Percentiles rank a stretch among this genome's conserved stretches.
Conservation (phyloP, 768 basidiomycete species). For the Leccinum ochraceum region DNA sequence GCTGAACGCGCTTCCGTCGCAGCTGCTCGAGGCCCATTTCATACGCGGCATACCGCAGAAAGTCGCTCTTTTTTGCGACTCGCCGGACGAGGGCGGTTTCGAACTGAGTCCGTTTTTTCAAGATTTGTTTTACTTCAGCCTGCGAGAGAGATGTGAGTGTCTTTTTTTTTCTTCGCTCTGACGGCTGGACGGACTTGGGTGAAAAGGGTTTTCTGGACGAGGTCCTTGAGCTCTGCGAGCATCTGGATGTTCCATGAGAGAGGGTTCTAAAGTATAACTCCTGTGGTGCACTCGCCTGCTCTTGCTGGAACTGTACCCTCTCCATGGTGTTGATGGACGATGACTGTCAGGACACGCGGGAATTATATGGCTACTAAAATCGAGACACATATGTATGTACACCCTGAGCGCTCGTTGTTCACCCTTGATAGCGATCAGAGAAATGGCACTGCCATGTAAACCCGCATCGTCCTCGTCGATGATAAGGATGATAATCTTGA, state of each 20-base stretch:
- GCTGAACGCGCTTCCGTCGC: constrained; percentile 69
- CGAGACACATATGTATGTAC: not conserved
- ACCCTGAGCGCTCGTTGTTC: not conserved
- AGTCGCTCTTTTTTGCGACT: constrained; percentile 84
- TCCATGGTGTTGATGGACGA: constrained; percentile 60
- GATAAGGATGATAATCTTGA: constrained; percentile 12
- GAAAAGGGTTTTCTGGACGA: constrained; percentile 83
- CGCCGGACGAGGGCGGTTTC: constrained; percentile 84
- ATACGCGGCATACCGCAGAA: constrained; percentile 87
- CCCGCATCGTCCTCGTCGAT: constrained; percentile 5
- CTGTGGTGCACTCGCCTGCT: constrained; percentile 56
- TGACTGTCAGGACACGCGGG: not conserved
- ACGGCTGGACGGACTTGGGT: constrained; percentile 55
- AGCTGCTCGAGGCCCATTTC: constrained; percentile 88
- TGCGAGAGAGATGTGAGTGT: constrained; percentile 28
- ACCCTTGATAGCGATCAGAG: too few relatives aligned
- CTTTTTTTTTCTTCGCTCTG: not conserved
- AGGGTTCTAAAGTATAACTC: not conserved
- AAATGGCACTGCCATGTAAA: constrained; percentile 6
- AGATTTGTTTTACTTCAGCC: constrained; percentile 81
- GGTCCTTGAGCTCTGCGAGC: constrained; percentile 94
- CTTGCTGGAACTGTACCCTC: constrained; percentile 91
- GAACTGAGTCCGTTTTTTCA: constrained; percentile 80
- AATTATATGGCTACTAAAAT: not conserved
- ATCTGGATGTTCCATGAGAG: constrained; percentile 49